A percentile compares a stretch with the other conserved stretches of the same genome.
Evolutionary conservation across 305 asterid genomes (phyloP).

Genomic region (Fraxinus greggii): DNA sequence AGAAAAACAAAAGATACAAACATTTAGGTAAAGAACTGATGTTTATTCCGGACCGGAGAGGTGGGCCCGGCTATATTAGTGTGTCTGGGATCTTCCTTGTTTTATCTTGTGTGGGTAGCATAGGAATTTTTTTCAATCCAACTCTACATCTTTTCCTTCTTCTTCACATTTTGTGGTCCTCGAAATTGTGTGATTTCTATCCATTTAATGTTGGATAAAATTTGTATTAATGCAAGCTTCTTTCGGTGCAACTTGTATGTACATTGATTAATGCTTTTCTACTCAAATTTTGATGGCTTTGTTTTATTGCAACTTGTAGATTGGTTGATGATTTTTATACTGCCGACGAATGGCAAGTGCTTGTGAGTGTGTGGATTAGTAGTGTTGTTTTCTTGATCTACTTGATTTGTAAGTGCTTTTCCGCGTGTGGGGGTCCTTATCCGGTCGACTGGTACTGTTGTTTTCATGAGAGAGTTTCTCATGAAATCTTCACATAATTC

Average conservation of each 20-base stretch:
- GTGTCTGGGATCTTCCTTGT: conserved; percentile 40
- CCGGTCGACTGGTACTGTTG: no score
- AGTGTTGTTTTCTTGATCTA: background rate
- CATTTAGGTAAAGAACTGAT: background rate
- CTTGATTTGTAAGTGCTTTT: background rate
- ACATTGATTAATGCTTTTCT: background rate
- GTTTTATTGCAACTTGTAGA: background rate
- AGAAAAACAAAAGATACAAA: background rate
- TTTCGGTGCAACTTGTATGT: background rate
- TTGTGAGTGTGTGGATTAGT: background rate
- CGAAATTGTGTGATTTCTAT: background rate
- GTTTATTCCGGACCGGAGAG: conserved; percentile 35
- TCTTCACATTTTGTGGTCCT: conserved; percentile 5
- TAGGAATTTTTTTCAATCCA: conserved; percentile 41
- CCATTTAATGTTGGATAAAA: background rate
- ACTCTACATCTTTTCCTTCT: conserved; percentile 15
- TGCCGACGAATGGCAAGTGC: background rate
- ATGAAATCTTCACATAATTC: background rate
- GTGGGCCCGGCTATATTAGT: conserved; percentile 55
- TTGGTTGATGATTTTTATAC: background rate
- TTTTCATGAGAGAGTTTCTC: no score
- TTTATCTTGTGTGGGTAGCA: conserved; percentile 35
- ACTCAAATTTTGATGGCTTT: background rate
- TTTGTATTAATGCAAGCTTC: conserved; percentile 10
- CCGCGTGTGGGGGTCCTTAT: no score